Conservation (phyloP, 2,329 filamentous ascomycete genomes). For the Calonectria honghensis region DNA sequence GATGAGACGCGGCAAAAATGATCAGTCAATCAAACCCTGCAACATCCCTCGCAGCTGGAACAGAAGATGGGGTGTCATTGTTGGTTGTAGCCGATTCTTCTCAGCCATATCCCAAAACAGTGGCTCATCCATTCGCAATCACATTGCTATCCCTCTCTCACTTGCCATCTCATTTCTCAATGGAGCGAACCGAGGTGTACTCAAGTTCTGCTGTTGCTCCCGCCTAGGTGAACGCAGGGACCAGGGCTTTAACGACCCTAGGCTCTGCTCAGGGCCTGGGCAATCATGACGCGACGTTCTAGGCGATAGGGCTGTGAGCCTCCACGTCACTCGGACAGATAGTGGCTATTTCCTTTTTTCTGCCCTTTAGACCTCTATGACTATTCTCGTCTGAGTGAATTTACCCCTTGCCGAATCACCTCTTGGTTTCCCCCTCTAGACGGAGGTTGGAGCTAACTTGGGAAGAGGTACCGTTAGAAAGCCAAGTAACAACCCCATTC, state of each 20-base stretch:
- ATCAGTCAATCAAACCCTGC: constrained; percentile 1
- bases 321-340: constrained; percentile 44
- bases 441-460: constrained; percentile 7
- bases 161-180: background rate
- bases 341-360: constrained; percentile 37
- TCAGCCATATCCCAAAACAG: constrained; percentile 20
- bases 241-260: constrained; percentile 30
- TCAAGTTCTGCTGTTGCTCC: background rate
- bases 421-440: constrained; percentile 1
- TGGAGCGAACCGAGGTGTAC: background rate
- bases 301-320: constrained; percentile 46
- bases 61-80: constrained; percentile 13
- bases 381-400: constrained; percentile 8
- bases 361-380: background rate
- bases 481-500: background rate
- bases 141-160: background rate
- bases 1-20: constrained; percentile 19
- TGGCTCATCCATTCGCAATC: constrained; percentile 13
- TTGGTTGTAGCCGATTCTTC: background rate
- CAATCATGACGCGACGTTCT: constrained; percentile 18
- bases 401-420: constrained; percentile 23
- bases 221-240: constrained; percentile 19
- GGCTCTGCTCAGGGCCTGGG: background rate
- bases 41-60: background rate
- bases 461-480: constrained; percentile 9